Conservation (phyloP, 305 asterid species). For the Fraxinus albicans region DNA sequence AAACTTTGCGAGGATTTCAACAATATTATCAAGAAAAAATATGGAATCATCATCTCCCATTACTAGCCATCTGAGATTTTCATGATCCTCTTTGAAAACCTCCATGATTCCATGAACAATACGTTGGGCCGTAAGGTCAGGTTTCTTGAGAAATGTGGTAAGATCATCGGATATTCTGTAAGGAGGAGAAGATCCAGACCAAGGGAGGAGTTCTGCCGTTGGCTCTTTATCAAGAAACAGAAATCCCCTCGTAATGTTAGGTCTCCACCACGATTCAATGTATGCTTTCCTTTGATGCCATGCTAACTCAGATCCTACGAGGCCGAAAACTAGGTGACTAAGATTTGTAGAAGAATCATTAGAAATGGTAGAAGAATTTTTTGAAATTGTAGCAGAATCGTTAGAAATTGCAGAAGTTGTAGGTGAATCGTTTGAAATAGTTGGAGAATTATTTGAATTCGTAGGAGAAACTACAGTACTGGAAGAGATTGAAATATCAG, state of each 20-base stretch:
- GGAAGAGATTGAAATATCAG: background rate
- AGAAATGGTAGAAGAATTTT: background rate
- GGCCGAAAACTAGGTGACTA: slow-evolving; percentile 63
- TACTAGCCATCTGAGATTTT: slow-evolving; percentile 54
- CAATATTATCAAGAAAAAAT: slow-evolving; percentile 67
- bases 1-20: slow-evolving; percentile 43
- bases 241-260: slow-evolving; percentile 52
- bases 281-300: slow-evolving; percentile 54
- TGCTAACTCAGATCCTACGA: slow-evolving; percentile 52
- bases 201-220: slow-evolving; percentile 50
- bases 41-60: slow-evolving; percentile 80
- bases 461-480: background rate
- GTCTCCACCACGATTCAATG: slow-evolving; percentile 83
- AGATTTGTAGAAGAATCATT: slow-evolving; percentile 32
- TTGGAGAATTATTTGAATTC: background rate
- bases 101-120: slow-evolving; percentile 70
- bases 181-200: slow-evolving; percentile 70
- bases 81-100: slow-evolving; percentile 26
- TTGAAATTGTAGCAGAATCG: background rate
- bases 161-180: slow-evolving; percentile 55
- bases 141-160: slow-evolving; percentile 17
- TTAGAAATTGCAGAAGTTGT: background rate
- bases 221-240: slow-evolving; percentile 59
- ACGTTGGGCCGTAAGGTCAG: slow-evolving; percentile 41
- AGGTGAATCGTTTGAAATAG: background rate